These are phyloP conservation scores for Penicillium riverlandense DNA, from an alignment of 495 filamentous ascomycete genomes.

Conservation along the genomic window DNA sequence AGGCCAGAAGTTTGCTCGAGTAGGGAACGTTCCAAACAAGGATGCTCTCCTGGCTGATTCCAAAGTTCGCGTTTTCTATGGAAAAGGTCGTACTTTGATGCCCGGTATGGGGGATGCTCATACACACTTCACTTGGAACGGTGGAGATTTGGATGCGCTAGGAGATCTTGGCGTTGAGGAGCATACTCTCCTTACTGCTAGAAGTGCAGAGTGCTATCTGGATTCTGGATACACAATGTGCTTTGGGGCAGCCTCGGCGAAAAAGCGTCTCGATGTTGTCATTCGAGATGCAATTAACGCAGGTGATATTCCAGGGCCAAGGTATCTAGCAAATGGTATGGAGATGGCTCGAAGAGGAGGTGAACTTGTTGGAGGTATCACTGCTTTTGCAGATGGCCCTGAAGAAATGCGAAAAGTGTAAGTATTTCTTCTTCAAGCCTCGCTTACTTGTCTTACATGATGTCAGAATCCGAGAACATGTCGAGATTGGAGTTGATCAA, in stretches of 20 bases:
- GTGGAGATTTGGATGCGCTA: constrained; percentile 27
- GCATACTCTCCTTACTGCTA: constrained; percentile 39
- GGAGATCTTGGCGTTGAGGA: constrained; percentile 38
- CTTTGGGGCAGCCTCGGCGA: constrained; percentile 45
- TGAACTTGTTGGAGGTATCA: constrained; percentile 39
- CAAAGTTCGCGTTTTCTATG: constrained; percentile 29
- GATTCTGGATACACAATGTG: constrained; percentile 43
- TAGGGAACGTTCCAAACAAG: constrained; percentile 32
- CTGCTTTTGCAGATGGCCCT: constrained; percentile 39
- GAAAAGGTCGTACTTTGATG: constrained; percentile 39
- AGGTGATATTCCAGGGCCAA: constrained; percentile 45
- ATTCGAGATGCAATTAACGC: constrained; percentile 49
- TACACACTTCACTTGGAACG: constrained; percentile 46
- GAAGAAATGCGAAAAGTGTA: constrained; percentile 36
- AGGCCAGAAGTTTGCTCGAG: constrained; percentile 31
- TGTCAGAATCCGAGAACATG: constrained; percentile 30
- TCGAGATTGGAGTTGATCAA: constrained; percentile 41
- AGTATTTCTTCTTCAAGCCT: not conserved
- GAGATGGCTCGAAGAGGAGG: constrained; percentile 41
- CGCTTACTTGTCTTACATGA: not conserved
- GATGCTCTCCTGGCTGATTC: constrained; percentile 22
- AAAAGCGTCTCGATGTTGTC: constrained; percentile 40
- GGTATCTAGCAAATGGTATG: constrained; percentile 41
- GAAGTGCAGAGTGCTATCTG: constrained; percentile 35
- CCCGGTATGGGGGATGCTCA: constrained; percentile 43